Conservation (phyloP, 2,329 filamentous ascomycete genomes). For the Penicillium sp. region DNA sequence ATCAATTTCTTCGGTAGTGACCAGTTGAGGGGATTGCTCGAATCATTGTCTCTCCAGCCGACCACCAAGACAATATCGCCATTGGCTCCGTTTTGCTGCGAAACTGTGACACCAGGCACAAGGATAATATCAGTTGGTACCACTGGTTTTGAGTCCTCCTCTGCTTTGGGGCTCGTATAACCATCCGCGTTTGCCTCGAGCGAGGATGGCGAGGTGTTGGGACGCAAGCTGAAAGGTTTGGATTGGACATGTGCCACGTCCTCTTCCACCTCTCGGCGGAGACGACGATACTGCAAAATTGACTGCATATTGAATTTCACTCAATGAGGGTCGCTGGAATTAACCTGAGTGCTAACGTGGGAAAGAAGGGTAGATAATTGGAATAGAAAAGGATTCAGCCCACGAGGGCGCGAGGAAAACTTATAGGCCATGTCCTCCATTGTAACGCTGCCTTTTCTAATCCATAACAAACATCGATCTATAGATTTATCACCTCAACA, state of each 20-base stretch:
- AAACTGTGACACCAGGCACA: constrained; percentile 1
- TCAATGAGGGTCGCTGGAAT: background rate
- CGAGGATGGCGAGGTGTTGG: background rate
- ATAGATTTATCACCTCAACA: background rate
- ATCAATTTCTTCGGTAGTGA: constrained; percentile 10
- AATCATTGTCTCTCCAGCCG: constrained; percentile 10
- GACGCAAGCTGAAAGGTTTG: constrained; percentile 2
- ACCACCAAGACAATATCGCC: constrained; percentile 1
- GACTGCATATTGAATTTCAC: background rate
- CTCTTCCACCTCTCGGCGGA: constrained; percentile 3
- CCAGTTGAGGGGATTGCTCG: constrained; percentile 12
- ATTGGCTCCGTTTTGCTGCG: background rate
- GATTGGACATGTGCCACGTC: background rate
- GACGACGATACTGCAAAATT: background rate
- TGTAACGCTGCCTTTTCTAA: background rate
- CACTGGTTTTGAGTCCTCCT: background rate
- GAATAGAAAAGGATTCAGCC: background rate
- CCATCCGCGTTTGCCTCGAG: background rate
- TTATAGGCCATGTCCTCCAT: background rate
- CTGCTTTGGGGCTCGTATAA: background rate
- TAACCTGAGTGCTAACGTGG: background rate
- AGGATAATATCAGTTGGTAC: background rate
- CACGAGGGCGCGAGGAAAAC: background rate
- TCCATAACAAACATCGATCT: background rate
- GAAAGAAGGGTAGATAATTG: background rate